phyloP scores from a whole-genome alignment of 371 early-diverging fungal genomes.

The Homolaphlyctis polyrhiza region DNA sequence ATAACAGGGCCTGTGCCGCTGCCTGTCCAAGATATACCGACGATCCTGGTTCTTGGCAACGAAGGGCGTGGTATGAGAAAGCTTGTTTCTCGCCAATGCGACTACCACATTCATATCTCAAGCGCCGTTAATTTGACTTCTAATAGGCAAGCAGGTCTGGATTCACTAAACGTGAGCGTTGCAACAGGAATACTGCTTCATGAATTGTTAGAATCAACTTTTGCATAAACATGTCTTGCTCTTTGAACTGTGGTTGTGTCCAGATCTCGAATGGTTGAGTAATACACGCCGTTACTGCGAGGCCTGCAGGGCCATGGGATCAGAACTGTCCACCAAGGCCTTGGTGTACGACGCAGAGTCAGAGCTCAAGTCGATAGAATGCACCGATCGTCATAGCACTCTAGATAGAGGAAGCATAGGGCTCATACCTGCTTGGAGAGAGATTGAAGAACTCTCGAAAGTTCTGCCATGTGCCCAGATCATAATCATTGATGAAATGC shows the following conservation, averaged over 20 bases:
- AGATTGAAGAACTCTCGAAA: conserved; percentile 34
- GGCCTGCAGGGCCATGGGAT: neutral
- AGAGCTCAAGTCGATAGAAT: too few relatives aligned
- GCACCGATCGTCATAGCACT: too few relatives aligned
- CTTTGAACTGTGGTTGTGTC: too few relatives aligned
- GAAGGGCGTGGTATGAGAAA: conserved; percentile 56
- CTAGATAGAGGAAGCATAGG: too few relatives aligned
- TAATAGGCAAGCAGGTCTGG: conserved; percentile 20
- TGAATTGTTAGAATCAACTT: neutral
- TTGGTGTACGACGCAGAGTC: neutral
- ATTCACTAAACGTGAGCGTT: conserved; percentile 61
- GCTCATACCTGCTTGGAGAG: neutral
- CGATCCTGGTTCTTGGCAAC: conserved; percentile 60
- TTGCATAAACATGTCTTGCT: neutral
- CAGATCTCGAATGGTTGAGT: neutral
- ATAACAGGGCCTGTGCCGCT: neutral
- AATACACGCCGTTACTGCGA: neutral
- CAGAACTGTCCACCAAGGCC: neutral
- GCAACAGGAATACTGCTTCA: conserved; percentile 52
- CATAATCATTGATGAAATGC: conserved; percentile 29
- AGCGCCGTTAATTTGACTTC: neutral
- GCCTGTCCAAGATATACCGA: conserved; percentile 16
- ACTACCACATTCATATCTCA: conserved; percentile 40
- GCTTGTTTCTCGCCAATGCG: conserved; percentile 34
- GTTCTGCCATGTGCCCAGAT: conserved; percentile 36